Base-by-base conservation (phyloP, 208 protist species). In the Plasmodiophora brassicae region DNA sequence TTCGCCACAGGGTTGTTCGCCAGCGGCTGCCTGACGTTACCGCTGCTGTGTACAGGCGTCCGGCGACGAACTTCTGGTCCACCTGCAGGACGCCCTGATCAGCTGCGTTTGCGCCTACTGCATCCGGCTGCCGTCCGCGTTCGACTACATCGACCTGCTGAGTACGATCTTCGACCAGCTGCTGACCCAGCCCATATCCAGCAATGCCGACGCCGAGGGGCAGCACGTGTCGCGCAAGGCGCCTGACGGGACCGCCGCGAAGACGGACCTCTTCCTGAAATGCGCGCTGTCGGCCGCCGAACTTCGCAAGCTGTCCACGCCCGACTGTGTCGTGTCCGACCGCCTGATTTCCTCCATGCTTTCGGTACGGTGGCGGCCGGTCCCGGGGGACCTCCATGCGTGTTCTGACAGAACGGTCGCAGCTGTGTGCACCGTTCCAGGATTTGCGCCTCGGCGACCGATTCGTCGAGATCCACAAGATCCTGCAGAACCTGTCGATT, bases 51-150 rank as follows among this genome's bases (percentile, higher is more conserved):
- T 32, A 44, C 65, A 78, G 65, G 65, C n/a, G n/a, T 78, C 65
- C 5, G n/a, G n/a, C 20, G n/a, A 78, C 65, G 65, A 78, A 32
- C 65, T 78, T 14, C 65, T 78, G 65, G 14, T 36, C 14, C 5
- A 78, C n/a, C n/a, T 78, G n/a, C 65, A 78, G 41, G n/a, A 78
- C 41, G 65, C 65, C 32, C n/a, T 78, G 5, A 78, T 78, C n/a
- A 78, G n/a, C 65, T 78, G 65, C n/a, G 65, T 78, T 78, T n/a
- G 32, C 20, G 65, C 65, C 32, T 78, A 78, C 41, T 78, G 65
- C 65, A 78, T 38, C 20, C 65, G 65, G 65, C 65, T 78, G 10
- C 65, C 65, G n/a, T 78, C 65, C 32, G 5, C 65, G 65, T 78
- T 78, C n/a, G 65, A 78, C n/a, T 78, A 78, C n/a, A 78, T 78